These are phyloP conservation scores for Hanseniaspora singularis DNA, from an alignment of 805 yeast genomes.

Conservation along the genomic window DNA sequence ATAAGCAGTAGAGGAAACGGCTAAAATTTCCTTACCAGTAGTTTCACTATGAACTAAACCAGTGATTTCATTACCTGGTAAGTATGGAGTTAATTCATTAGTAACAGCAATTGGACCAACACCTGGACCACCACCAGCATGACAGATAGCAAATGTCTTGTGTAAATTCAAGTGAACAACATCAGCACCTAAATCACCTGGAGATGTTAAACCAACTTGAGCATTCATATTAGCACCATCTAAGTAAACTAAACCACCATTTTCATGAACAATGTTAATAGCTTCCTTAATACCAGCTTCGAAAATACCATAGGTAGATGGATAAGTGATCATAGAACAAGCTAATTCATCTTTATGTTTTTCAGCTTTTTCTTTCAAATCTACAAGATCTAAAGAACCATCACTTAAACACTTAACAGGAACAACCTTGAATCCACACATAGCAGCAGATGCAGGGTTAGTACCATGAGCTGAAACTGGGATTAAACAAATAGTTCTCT, in stretches of 20 bases:
- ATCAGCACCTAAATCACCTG: slow-evolving; percentile 96
- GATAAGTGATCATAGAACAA: slow-evolving; percentile 92
- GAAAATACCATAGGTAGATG: slow-evolving; percentile 91
- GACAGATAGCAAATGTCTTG: slow-evolving; percentile 95
- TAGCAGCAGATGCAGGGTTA: slow-evolving; percentile 96
- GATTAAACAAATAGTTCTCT: slow-evolving; percentile 78
- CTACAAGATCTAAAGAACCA: slow-evolving; percentile 77
- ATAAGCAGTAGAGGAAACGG: slow-evolving; percentile 88
- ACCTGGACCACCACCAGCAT: slow-evolving; percentile 99
- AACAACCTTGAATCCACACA: slow-evolving; percentile 90
- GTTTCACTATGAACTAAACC: slow-evolving; percentile 17
- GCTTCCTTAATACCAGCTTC: slow-evolving; percentile 85
- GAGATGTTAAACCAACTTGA: slow-evolving; percentile 92
- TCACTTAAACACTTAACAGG: slow-evolving; percentile 75
- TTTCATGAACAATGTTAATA: slow-evolving; percentile 65
- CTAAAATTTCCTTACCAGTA: slow-evolving; percentile 43
- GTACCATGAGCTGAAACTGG: slow-evolving; percentile 98
- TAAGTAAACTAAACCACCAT: slow-evolving; percentile 92
- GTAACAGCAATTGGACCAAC: slow-evolving; percentile 96
- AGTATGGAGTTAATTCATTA: slow-evolving; percentile 61
- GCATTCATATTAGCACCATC: slow-evolving; percentile 99
- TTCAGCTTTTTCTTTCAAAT: slow-evolving; percentile 59
- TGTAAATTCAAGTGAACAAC: slow-evolving; percentile 95
- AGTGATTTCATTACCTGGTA: slow-evolving; percentile 65
- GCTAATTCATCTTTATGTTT: slow-evolving; percentile 63